These are phyloP conservation scores for Xanthoconium purpureum DNA, from an alignment of 768 basidiomycete species.

Conservation along the genomic window DNA sequence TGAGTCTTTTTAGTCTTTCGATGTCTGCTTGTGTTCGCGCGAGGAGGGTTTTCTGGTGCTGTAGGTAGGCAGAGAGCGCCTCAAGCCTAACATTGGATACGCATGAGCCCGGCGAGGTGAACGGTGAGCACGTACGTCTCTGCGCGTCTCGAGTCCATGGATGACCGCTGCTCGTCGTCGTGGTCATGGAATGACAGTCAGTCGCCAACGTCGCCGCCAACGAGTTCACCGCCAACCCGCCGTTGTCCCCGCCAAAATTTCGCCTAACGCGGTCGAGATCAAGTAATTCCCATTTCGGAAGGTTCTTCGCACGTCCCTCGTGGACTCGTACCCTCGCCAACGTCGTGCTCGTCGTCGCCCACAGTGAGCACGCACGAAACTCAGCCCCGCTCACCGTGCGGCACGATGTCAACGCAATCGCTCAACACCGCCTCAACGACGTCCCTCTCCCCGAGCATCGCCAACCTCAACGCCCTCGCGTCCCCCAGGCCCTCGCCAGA, in stretches of 20 bases:
- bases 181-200: conserved; percentile 31
- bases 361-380: conserved; percentile 26
- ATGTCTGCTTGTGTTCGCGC: conserved; percentile 63
- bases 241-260: conserved; percentile 21
- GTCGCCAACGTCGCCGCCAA: conserved; percentile 12
- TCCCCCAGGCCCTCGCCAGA: conserved; percentile 25
- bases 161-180: conserved; percentile 24
- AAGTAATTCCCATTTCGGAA: conserved; percentile 14
- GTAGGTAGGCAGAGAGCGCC: conserved; percentile 66
- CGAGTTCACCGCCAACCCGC: conserved; percentile 2
- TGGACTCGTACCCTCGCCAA: conserved; percentile 10
- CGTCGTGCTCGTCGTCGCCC: conserved; percentile 26
- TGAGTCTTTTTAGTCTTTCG: conserved; percentile 48
- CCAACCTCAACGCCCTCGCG: conserved; percentile 31
- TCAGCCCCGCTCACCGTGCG: conserved; percentile 16
- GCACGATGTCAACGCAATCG: conserved; percentile 27
- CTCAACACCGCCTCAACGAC: conserved; percentile 34
- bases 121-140: conserved; percentile 28
- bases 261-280: conserved; percentile 16
- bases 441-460: conserved; percentile 33
- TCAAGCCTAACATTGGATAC: conserved; percentile 32
- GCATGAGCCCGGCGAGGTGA: background rate
- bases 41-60: conserved; percentile 57
- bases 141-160: conserved; percentile 35
- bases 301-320: conserved; percentile 18